These are phyloP conservation scores for Podospora sp. DNA, from an alignment of 495 filamentous ascomycete species.

Conservation along the genomic window DNA sequence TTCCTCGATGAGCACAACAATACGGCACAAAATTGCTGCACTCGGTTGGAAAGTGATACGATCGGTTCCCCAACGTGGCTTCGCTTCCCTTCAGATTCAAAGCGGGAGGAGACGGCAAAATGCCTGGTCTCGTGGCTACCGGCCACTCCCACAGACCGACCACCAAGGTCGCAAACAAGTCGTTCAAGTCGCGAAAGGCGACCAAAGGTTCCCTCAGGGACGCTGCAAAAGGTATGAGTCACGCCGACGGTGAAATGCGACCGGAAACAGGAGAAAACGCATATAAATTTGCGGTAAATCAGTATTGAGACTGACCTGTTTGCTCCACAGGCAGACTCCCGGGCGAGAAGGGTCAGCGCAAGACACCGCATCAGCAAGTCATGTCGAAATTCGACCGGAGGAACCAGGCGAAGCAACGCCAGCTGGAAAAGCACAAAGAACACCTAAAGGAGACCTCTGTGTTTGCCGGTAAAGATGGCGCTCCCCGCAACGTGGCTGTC, in stretches of 20 bases:
- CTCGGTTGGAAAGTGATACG: constrained; percentile 8
- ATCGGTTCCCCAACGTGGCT: constrained; percentile 48
- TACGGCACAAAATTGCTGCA: neutral
- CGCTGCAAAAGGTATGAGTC: constrained; percentile 69
- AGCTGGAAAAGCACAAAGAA: constrained; percentile 77
- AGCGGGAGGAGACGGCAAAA: constrained; percentile 69
- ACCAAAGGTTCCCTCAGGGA: constrained; percentile 86
- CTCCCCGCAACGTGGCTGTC: constrained; percentile 88
- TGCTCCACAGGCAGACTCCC: constrained; percentile 43
- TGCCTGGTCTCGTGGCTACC: constrained; percentile 57
- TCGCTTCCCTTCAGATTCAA: constrained; percentile 88
- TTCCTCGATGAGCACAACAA: constrained; percentile 1
- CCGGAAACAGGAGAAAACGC: neutral
- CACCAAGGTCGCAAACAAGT: constrained; percentile 81
- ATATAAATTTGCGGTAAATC: neutral
- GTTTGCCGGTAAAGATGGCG: constrained; percentile 81
- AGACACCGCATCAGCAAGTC: constrained; percentile 90
- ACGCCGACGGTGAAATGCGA: constrained; percentile 5
- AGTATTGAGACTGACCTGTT: constrained; percentile 17
- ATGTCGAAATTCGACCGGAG: constrained; percentile 95
- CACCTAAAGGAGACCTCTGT: constrained; percentile 73
- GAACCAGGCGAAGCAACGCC: constrained; percentile 88
- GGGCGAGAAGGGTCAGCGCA: constrained; percentile 64
- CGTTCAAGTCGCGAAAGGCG: constrained; percentile 87
- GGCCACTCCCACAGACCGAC: constrained; percentile 87